A percentile compares a stretch with the other conserved stretches of the same genome.
These are phyloP conservation scores for Colletotrichum falcatum DNA, from an alignment of 2,329 filamentous ascomycete genomes.

Conservation along the genomic window DNA sequence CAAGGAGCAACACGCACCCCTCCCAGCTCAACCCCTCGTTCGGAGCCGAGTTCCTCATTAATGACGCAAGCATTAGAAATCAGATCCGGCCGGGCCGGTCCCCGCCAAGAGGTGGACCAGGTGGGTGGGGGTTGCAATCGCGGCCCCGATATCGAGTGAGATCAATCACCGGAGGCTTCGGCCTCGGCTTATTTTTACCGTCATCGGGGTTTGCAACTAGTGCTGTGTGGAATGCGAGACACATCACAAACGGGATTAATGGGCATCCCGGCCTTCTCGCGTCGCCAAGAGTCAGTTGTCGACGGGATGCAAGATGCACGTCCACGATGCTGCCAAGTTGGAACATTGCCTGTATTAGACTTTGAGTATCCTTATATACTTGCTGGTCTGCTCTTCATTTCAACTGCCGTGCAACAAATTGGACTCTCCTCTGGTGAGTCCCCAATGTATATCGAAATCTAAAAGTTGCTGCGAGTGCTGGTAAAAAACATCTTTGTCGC, in stretches of 20 bases:
- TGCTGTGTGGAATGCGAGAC: not conserved
- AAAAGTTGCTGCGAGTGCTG: not conserved
- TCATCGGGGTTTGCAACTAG: not conserved
- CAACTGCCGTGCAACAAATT: not conserved
- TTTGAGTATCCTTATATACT: not conserved
- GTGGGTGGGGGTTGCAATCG: constrained; percentile 2
- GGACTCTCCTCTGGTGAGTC: not conserved
- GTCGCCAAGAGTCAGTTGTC: not conserved
- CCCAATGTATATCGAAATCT: not conserved
- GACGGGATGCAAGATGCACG: not conserved
- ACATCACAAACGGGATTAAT: not conserved
- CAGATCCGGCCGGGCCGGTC: constrained; percentile 17
- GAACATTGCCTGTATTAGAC: not conserved
- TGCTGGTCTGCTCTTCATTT: not conserved
- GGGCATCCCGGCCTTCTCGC: not conserved
- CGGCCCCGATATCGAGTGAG: not conserved
- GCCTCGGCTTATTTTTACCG: not conserved
- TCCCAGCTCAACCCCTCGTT: not conserved
- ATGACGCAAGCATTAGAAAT: constrained; percentile 40
- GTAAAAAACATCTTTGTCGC: not conserved
- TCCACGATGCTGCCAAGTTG: too few relatives aligned
- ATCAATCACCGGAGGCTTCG: not conserved
- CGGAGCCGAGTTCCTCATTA: not conserved
- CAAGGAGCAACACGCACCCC: too few relatives aligned
- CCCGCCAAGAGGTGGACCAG: constrained; percentile 31